A percentile compares a stretch with the other conserved stretches of the same genome.
phyloP scores from a whole-genome alignment of 2,329 filamentous ascomycete species.

The Cercospora sesami region DNA sequence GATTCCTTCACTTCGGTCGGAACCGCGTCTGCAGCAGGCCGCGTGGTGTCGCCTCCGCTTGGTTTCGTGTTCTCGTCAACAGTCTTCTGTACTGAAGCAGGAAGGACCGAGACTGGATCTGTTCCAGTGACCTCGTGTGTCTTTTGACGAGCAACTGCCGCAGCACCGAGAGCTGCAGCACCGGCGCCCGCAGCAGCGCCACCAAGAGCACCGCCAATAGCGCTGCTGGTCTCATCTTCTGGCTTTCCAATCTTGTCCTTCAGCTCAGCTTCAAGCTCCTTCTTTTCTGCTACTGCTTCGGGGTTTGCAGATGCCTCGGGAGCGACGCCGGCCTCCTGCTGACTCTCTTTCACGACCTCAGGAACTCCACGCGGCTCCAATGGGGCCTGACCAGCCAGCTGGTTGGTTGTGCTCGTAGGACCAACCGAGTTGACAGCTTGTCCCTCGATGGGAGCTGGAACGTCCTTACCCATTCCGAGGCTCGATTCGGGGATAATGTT shows the following conservation, averaged over 20 bases:
- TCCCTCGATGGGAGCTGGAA: constrained; percentile 24
- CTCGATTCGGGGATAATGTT: constrained; percentile 80
- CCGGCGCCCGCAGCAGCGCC: constrained; percentile 40
- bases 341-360: constrained; percentile 69
- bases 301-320: constrained; percentile 66
- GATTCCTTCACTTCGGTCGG: constrained; percentile 35
- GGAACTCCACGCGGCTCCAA: constrained; percentile 54
- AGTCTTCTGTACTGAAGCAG: constrained; percentile 48
- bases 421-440: constrained; percentile 25
- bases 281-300: constrained; percentile 70
- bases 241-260: constrained; percentile 60
- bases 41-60: constrained; percentile 12
- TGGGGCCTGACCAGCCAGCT: constrained; percentile 49
- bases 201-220: constrained; percentile 44
- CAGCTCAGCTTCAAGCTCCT: constrained; percentile 68
- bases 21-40: constrained; percentile 24
- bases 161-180: constrained; percentile 45
- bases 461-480: constrained; percentile 62
- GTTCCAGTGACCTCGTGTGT: constrained; percentile 45
- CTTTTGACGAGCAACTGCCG: constrained; percentile 44
- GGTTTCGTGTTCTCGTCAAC: constrained; percentile 38
- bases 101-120: constrained; percentile 50
- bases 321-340: constrained; percentile 62
- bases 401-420: constrained; percentile 44
- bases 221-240: constrained; percentile 32